Evolutionary conservation across 2,329 filamentous ascomycete species (phyloP).

Genomic region (Fusarium pininemorale): DNA sequence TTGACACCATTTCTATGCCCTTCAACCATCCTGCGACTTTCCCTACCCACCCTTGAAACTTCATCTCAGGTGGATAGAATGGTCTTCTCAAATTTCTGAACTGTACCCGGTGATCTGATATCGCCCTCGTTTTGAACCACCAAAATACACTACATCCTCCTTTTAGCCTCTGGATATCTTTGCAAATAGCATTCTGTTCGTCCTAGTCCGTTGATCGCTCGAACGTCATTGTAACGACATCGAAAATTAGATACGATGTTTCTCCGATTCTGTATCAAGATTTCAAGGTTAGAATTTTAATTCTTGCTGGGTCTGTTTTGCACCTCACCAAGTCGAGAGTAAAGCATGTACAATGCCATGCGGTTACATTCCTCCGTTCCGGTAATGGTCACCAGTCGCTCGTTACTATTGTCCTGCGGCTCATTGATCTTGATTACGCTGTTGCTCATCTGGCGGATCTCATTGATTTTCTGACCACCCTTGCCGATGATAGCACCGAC

Average conservation of each 20-base stretch:
- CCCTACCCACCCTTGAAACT: constrained; percentile 12
- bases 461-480: constrained; percentile 98
- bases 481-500: constrained; percentile 99
- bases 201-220: constrained; percentile 12
- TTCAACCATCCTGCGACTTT: constrained; percentile 29
- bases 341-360: constrained; percentile 99
- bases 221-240: constrained; percentile 22
- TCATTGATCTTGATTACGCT: constrained; percentile 99
- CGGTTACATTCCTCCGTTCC: constrained; percentile 98
- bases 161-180: constrained; percentile 30
- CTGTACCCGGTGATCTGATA: neutral
- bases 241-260: constrained; percentile 52
- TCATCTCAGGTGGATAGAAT: neutral
- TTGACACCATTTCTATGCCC: constrained; percentile 46
- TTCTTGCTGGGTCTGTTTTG: constrained; percentile 40
- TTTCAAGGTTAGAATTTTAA: constrained; percentile 42
- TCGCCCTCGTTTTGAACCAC: neutral
- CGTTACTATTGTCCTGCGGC: constrained; percentile 98
- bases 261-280: constrained; percentile 53
- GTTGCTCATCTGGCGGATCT: constrained; percentile 94
- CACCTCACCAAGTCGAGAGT: constrained; percentile 87
- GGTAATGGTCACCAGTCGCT: constrained; percentile 95
- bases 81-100: constrained; percentile 7
- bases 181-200: constrained; percentile 11
- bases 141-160: constrained; percentile 31